Evolutionary conservation across 306 rosid genomes (phyloP), one percentile per base, ranked within the genome.

Genomic region (Rosa chinensis): DNA sequence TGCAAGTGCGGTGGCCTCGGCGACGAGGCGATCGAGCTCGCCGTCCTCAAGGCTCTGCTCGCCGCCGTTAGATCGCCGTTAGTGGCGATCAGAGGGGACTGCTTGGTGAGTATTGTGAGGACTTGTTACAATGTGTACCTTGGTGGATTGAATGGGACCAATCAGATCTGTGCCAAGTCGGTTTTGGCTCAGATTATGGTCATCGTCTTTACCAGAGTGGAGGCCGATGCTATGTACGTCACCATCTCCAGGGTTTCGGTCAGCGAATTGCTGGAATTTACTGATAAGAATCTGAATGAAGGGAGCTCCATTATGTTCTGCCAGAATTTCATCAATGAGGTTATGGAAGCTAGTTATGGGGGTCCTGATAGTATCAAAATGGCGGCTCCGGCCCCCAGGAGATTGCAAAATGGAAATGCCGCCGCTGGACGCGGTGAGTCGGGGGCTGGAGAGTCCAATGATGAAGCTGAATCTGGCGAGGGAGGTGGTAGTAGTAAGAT

Each of bases 81-180:
- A 76, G 78, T 93, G 25, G 76, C 93, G 80, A 91, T 96, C 85
- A 92, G 99, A 2, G 93, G 93, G 1, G 98, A 93, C 75, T 91
- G 91, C 67, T 81, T 96, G 85, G 86, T 93, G 73, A 94, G 80
- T 77, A 79, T 96, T 66, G 99, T 96, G 39, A 87, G 99, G 86
- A 90, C 96, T 75, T 93, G 98, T 81, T 93, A 96, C 79, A 96
- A 96, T 86, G 94, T 93, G 52, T 91, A 96, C 81, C 98, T 96
- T n/a, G 97, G 98, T 3, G 99, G 99, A 10, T 82, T 89, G n/a
- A 96, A 85, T 64, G 98, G 97, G 4, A 96, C 98, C 72, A 93
- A 93, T 86, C 98, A 96, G 97, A 96, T 96, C 96, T 96, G 96
- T 79, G 99, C 98, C 25, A 96, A 96, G 89, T 90, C 99, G 16